Evolutionary conservation across 441 rosid genomes (phyloP).

Genomic region (California macrophylla): DNA sequence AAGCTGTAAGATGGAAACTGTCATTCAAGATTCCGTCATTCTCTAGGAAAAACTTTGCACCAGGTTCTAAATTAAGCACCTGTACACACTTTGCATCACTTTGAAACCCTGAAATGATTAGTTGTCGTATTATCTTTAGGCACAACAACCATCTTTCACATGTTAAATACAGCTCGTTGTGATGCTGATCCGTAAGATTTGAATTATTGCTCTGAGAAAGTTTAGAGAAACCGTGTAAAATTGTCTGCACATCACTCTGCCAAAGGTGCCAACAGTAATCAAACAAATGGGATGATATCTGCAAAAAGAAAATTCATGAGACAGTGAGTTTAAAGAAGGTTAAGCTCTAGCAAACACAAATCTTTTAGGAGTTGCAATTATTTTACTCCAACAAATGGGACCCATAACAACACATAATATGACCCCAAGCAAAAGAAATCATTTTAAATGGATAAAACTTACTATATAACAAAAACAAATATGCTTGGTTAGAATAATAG

Average conservation of each 20-base stretch:
- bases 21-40: neutral
- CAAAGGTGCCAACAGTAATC: constrained; percentile 92
- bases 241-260: constrained; percentile 88
- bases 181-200: constrained; percentile 49
- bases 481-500: neutral
- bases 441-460: neutral
- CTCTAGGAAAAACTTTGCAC: constrained; percentile 8
- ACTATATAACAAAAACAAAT: neutral
- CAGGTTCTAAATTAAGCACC: constrained; percentile 34
- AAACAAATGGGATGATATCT: constrained; percentile 87
- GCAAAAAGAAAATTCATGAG: constrained; percentile 28
- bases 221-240: constrained; percentile 62
- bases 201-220: constrained; percentile 44
- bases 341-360: neutral
- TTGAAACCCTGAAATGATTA: constrained; percentile 78
- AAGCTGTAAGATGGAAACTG: neutral
- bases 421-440: neutral
- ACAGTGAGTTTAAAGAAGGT: neutral
- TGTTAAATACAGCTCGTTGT: constrained; percentile 66
- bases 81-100: constrained; percentile 75
- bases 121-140: constrained; percentile 71
- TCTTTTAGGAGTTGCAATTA: neutral
- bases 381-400: neutral
- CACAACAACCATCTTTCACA: constrained; percentile 97
- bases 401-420: neutral